Evolutionary conservation across 2,329 filamentous ascomycete genomes (phyloP), one percentile per base, ranked within the genome.

Genomic region (Akanthomyces uredinophilus): DNA sequence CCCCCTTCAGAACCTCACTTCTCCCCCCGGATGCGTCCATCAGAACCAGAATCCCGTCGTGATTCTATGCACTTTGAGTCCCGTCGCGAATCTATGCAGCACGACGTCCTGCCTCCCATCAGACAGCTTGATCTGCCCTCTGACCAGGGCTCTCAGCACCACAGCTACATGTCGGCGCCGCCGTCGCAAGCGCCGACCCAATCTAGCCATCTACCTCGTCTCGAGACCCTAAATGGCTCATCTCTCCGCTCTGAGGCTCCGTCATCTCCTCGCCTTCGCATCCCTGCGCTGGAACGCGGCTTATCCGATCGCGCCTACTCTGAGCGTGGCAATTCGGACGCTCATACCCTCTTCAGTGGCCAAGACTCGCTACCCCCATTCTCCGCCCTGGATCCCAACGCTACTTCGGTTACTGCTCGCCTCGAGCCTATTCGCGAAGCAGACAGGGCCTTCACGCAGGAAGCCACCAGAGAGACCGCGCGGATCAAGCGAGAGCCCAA

Each of bases 51-150:
- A 7, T 13, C 22, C 6, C 37, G 57, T 20, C 49, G 39, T 37
- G 57, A 60, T 24, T 52, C 56, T 11, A 51, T 50, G 35, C 46
- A 59, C 10, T 7, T 44, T 24, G 57, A 60, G 10, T 41, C 24
- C 3, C 58, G 49, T 39, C 41, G 58, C 39, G 58, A 60, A 46
- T 54, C 57, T 18, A 22, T n/a, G 4, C 47, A 60, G 18, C 47
- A 53, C n/a, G 58, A 60, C 3, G 22, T 49, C 13, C 20, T 60
- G 16, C 58, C 58, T 18, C 58, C 58, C 5, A 52, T 60, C 18
- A 27, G 58, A 46, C 58, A 60, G 29, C 58, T 60, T 35, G 58
- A 60, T 27, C 16, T 60, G 27, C 58, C 47, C n/a, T 60, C 58
- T 27, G 58, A 60, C 18, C 58, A 60, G 41, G 41, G 20, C 20